Evolutionary conservation across 2,329 filamentous ascomycete species (phyloP).

Genomic region (Cytospora leucostoma): DNA sequence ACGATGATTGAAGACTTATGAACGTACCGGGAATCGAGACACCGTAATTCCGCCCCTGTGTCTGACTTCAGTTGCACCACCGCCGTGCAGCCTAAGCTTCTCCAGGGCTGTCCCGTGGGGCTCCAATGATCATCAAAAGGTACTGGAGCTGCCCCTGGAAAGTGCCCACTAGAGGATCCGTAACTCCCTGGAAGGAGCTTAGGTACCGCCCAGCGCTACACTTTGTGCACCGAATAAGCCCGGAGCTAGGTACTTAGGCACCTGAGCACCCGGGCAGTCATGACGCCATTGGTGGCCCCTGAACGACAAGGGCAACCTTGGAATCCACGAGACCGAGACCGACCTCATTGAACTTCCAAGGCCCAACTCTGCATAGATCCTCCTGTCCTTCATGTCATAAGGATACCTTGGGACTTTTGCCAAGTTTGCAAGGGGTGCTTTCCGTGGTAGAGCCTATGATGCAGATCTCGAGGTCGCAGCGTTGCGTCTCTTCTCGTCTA

Average conservation of each 20-base stretch:
- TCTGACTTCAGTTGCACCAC: neutral
- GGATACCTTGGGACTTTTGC: neutral
- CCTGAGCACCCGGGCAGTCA: neutral
- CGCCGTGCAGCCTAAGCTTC: neutral
- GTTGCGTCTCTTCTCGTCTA: neutral
- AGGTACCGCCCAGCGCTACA: neutral
- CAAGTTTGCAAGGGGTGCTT: slow-evolving; percentile 4
- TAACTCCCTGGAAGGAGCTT: neutral
- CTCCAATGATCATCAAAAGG: neutral
- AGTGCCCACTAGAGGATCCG: neutral
- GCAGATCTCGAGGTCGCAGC: slow-evolving; percentile 7
- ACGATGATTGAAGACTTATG: neutral
- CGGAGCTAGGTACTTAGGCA: no score
- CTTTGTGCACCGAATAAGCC: no score
- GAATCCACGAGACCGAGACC: neutral
- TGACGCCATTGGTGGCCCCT: slow-evolving; percentile 18
- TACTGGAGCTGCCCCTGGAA: neutral
- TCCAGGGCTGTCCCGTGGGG: neutral
- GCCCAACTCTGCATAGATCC: neutral
- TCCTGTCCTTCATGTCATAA: neutral
- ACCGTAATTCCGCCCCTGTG: neutral
- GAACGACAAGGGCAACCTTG: neutral
- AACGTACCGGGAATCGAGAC: neutral
- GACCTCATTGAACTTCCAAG: neutral
- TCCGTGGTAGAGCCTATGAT: slow-evolving; percentile 9